Evolutionary conservation across 179 eudicot species (phyloP).

Genomic region (Amaranthus tricolor): DNA sequence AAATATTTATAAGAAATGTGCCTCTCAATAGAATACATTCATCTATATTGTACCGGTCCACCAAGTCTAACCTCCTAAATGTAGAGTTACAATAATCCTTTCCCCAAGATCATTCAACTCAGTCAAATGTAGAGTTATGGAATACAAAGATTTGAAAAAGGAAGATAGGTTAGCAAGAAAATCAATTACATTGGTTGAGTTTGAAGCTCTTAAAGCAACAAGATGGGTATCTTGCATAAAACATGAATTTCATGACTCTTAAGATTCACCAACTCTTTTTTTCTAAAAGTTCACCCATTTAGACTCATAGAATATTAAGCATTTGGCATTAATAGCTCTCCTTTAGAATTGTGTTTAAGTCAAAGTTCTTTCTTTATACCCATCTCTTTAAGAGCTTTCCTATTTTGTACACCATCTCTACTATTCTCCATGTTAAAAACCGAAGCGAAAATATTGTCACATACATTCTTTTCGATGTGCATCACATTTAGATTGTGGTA

Average conservation of each 20-base stretch:
- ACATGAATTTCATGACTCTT: slow-evolving; percentile 28
- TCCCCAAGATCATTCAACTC: background rate
- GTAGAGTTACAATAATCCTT: background rate
- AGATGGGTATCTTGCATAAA: slow-evolving; percentile 23
- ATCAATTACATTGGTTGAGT: background rate
- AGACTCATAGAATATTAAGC: slow-evolving; percentile 7
- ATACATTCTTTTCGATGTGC: slow-evolving; percentile 25
- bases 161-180: slow-evolving; percentile 13
- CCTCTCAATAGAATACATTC: too few relatives aligned
- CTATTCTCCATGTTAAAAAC: slow-evolving; percentile 17
- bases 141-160: slow-evolving; percentile 13
- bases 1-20: too few relatives aligned
- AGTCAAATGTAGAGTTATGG: background rate
- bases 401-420: too few relatives aligned
- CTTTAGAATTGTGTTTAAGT: too few relatives aligned
- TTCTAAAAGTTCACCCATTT: slow-evolving; percentile 14
- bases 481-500: slow-evolving; percentile 23
- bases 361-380: too few relatives aligned
- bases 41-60: background rate
- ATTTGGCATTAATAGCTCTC: slow-evolving; percentile 12
- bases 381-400: too few relatives aligned
- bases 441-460: slow-evolving; percentile 13
- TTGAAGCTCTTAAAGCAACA: slow-evolving; percentile 9
- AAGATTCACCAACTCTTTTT: slow-evolving; percentile 2
- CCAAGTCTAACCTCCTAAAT: slow-evolving; percentile 10